Base-by-base conservation (phyloP, 2,329 filamentous ascomycete species). In the Aspergillus clavatus region DNA sequence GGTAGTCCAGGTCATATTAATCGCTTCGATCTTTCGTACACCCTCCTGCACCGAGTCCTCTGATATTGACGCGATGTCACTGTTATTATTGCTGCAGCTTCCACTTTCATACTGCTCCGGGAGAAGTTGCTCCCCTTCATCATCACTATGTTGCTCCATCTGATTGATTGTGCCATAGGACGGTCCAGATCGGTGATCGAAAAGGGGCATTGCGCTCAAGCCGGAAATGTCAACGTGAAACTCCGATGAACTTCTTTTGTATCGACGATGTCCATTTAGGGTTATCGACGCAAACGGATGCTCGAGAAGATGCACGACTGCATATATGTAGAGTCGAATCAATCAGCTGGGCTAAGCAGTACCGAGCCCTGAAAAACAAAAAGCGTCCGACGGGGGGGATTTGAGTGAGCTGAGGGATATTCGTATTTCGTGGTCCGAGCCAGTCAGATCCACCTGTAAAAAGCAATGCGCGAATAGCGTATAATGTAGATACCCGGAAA, bases 1-100 rank as follows among this genome's bases (percentile, higher is more conserved):
- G 28, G 70, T 71, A 7, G 73, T 74, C 76, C 76, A 79, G 29
- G 71, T 74, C 60, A 74, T 58, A 40, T 73, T 75, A 21, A 77
- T 73, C 8, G 75, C 76, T 55, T 79, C 73, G 14, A 76, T 73
- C 52, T 75, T 73, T 46, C 72, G 65, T 7, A 78, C 75, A 51
- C 75, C 75, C 45, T 70, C 67, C 51, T 73, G 71, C 5, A 71
- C 59, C 45, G 66, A 61, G 40, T 58, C 60, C 14, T 52, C 43
- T 10, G 59, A 58, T 4, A 58, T 59, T 18, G 48, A 38, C 36
- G 46, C 55, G 37, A 53, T 57, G n/a, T 51, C 42, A 24, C 58
- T 53, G 14, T 12, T 57, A 14, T 51, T 41, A 24, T 58, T 53
- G 14, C 7, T 35, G 10, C 16, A 21, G 12, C 46, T 56, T 12